phyloP scores from a whole-genome alignment of 345 rosid species.

The Murraya paniculata region DNA sequence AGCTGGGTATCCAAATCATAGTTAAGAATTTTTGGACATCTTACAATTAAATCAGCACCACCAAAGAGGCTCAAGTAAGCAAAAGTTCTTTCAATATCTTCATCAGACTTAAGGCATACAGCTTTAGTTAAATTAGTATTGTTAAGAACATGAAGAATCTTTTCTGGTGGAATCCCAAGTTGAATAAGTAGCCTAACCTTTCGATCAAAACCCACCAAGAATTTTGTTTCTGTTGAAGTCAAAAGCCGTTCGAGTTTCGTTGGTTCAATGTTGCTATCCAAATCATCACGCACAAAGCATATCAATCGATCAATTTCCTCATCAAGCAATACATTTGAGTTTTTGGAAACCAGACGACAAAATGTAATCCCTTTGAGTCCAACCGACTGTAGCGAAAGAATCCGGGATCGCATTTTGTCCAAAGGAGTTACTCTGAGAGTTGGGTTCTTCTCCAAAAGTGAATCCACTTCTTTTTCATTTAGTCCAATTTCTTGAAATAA shows the following conservation, averaged over 20 bases:
- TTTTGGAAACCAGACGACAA: constrained; percentile 44
- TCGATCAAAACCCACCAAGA: constrained; percentile 52
- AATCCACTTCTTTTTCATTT: constrained; percentile 35
- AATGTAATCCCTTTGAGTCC: constrained; percentile 49
- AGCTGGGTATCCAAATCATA: constrained; percentile 59
- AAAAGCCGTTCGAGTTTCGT: constrained; percentile 51
- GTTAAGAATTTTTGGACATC: constrained; percentile 57
- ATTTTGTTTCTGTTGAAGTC: constrained; percentile 32
- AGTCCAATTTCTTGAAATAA: constrained; percentile 44
- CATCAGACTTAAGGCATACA: constrained; percentile 48
- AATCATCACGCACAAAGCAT: constrained; percentile 39
- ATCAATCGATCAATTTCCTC: constrained; percentile 44
- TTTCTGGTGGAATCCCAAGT: constrained; percentile 47
- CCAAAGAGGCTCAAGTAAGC: constrained; percentile 57
- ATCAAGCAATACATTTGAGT: constrained; percentile 46
- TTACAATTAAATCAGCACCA: constrained; percentile 53
- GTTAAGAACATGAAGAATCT: constrained; percentile 58
- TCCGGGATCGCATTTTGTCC: constrained; percentile 34
- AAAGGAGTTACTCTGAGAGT: constrained; percentile 32
- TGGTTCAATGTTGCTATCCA: constrained; percentile 50
- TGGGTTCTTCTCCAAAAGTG: constrained; percentile 38
- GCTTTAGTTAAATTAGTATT: constrained; percentile 57
- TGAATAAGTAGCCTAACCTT: constrained; percentile 50
- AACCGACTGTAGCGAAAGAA: constrained; percentile 45
- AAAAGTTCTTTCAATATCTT: constrained; percentile 55